Base-by-base conservation (phyloP, 1,284 basidiomycete species). In the Tausonia pullulans region DNA sequence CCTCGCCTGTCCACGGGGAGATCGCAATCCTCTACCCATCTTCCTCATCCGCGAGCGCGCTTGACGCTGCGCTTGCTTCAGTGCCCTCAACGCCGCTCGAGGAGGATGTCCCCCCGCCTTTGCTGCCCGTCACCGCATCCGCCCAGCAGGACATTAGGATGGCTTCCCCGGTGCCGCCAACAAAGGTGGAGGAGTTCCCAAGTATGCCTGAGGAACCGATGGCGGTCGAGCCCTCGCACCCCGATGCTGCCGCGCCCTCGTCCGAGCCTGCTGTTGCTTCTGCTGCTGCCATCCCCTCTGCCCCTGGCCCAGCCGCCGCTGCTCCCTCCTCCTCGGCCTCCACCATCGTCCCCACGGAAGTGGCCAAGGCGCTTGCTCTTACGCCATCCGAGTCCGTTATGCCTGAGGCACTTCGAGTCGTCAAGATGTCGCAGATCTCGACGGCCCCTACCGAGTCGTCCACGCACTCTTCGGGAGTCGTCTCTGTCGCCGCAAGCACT, bases 251-350 rank as follows among this genome's bases (percentile, higher is more conserved):
- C 16, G 62, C 67, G 14, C 43, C 63, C 4, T 27, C 67, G 13
- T 59, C 58, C 5, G 65, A 68, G 7, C 63, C 58, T 2, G 68
- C 69, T n/a, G 58, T 62, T 2, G 67, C 69, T 3, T 67, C 55
- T 2, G 67, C 67, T 27, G 27, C 27, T 27, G 27, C 27, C 27
- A 27, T 27, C 27, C 27, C 27, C 27, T 27, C 27, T 27, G 27
- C 27, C 27, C 2, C 27, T 27, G 27, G 1, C 27, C 27, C 27
- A 1, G 27, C 27, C 27, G 27, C 27, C 27, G 27, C 27, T 27
- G 27, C 2, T 27, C 27, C 2, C 14, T 5, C 16, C 16, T 11
- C 39, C 10, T 9, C 45, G 14, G 6, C 44, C n/a, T 43, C 45
- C 16, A 10, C 45, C 5, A 40, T 8, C 16, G 27, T 27, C 27